A percentile compares a stretch with the other conserved stretches of the same genome.
phyloP scores from a whole-genome alignment of 2,329 filamentous ascomycete species.

The Phyllosticta paracitricarpa region DNA sequence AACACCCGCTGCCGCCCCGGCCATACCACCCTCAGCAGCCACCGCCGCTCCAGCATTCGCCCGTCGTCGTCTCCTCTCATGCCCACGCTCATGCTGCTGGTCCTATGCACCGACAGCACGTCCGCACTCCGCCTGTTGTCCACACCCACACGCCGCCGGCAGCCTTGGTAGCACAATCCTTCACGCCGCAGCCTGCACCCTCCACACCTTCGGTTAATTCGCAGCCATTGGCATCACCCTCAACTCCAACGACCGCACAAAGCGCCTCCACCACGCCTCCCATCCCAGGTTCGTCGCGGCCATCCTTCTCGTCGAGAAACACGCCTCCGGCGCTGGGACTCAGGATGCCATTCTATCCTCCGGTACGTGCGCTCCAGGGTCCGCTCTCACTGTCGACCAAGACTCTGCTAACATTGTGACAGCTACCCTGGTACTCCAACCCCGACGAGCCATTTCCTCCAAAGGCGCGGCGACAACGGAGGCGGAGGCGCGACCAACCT shows the following conservation, averaged over 20 bases:
- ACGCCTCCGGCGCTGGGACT: constrained; percentile 16
- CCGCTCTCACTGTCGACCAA: not conserved
- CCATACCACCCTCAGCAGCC: constrained; percentile 18
- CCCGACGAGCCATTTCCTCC: constrained; percentile 45
- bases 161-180: constrained; percentile 10
- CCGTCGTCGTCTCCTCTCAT: constrained; percentile 37
- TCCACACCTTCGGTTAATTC: constrained; percentile 28
- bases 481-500: constrained; percentile 33
- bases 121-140: constrained; percentile 24
- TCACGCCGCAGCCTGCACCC: constrained; percentile 14
- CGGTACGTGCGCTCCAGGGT: constrained; percentile 25
- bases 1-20: constrained; percentile 31
- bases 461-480: constrained; percentile 35
- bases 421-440: constrained; percentile 53
- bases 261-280: constrained; percentile 23
- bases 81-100: constrained; percentile 40
- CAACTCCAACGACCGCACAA: constrained; percentile 22
- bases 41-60: constrained; percentile 23
- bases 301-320: constrained; percentile 17
- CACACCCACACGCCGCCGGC: constrained; percentile 22
- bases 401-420: constrained; percentile 3
- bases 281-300: constrained; percentile 14
- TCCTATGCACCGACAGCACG: constrained; percentile 29
- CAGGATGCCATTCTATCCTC: constrained; percentile 40
- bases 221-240: constrained; percentile 22